Evolutionary conservation across 768 basidiomycete genomes (phyloP).

Genomic region (Mycena indigotica): DNA sequence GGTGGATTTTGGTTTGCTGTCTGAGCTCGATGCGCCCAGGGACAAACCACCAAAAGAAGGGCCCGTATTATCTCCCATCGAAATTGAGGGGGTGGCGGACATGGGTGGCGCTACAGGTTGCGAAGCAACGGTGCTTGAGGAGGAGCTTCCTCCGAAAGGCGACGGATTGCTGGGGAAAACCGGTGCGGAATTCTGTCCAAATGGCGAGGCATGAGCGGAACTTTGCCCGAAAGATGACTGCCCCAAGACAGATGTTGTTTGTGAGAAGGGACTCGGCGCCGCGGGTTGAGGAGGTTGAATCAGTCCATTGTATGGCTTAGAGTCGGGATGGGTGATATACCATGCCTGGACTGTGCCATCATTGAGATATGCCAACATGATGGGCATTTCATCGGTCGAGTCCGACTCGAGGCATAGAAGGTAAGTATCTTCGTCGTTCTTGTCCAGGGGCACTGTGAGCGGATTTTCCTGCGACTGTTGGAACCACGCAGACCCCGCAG

Average conservation of each 20-base stretch:
- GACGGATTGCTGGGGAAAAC: too few relatives aligned
- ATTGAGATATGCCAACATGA: constrained; percentile 75
- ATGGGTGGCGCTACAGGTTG: constrained; percentile 22
- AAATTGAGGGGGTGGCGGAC: constrained; percentile 18
- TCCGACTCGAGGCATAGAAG: constrained; percentile 67
- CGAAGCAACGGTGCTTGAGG: constrained; percentile 16
- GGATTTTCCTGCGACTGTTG: constrained; percentile 54
- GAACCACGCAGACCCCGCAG: constrained; percentile 45
- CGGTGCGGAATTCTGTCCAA: constrained; percentile 10
- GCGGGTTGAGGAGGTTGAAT: constrained; percentile 29
- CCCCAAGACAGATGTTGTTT: constrained; percentile 37
- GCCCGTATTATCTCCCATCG: constrained; percentile 35
- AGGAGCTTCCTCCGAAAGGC: too few relatives aligned
- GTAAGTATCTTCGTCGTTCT: constrained; percentile 69
- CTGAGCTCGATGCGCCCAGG: constrained; percentile 27
- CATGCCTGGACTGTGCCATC: constrained; percentile 79
- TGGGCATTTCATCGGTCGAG: constrained; percentile 56
- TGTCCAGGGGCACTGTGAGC: constrained; percentile 67
- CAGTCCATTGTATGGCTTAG: constrained; percentile 59
- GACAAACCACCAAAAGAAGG: constrained; percentile 35
- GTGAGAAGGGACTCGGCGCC: constrained; percentile 15
- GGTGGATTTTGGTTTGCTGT: constrained; percentile 24
- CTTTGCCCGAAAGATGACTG: constrained; percentile 38
- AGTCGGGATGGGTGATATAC: constrained; percentile 62
- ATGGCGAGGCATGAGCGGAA: constrained; percentile 2